Evolutionary conservation across 371 early-diverging fungal genomes (phyloP).

Genomic region (Amoeboradix gromovi): DNA sequence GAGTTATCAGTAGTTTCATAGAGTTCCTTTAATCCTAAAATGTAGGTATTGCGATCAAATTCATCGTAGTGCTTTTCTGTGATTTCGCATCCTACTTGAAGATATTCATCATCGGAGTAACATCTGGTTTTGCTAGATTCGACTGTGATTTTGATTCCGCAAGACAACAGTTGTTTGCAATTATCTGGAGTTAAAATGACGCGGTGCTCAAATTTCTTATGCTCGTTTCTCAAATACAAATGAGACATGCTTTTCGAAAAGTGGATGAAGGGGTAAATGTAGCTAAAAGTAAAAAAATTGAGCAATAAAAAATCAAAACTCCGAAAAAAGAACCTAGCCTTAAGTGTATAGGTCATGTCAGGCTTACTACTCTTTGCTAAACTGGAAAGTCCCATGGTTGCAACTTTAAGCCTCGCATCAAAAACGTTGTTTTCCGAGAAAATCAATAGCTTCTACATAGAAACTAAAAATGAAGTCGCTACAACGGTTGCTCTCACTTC

Average conservation of each 20-base stretch:
- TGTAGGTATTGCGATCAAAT: slow-evolving; percentile 25
- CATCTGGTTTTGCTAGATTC: slow-evolving; percentile 50
- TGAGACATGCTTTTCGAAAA: not conserved
- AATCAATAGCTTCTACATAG: no score
- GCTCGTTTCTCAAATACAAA: slow-evolving; percentile 50
- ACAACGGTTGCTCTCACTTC: no score
- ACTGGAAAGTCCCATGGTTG: no score
- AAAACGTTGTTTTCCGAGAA: no score
- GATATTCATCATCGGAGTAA: slow-evolving; percentile 64
- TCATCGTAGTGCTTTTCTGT: not conserved
- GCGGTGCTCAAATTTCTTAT: slow-evolving; percentile 80
- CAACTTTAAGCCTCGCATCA: no score
- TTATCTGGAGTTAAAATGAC: slow-evolving; percentile 65
- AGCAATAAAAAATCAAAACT: no score
- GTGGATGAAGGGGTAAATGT: no score
- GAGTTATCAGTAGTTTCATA: slow-evolving; percentile 70
- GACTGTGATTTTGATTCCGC: slow-evolving; percentile 59
- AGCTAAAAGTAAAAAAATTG: no score
- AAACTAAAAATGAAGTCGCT: no score
- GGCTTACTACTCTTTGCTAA: no score
- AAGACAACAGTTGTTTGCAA: slow-evolving; percentile 36
- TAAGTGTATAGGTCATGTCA: no score
- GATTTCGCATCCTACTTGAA: slow-evolving; percentile 18
- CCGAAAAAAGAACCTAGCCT: no score
- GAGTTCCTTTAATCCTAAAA: slow-evolving; percentile 81